Evolutionary conservation across 306 rosid species (phyloP).

Genomic region (Senna tora): DNA sequence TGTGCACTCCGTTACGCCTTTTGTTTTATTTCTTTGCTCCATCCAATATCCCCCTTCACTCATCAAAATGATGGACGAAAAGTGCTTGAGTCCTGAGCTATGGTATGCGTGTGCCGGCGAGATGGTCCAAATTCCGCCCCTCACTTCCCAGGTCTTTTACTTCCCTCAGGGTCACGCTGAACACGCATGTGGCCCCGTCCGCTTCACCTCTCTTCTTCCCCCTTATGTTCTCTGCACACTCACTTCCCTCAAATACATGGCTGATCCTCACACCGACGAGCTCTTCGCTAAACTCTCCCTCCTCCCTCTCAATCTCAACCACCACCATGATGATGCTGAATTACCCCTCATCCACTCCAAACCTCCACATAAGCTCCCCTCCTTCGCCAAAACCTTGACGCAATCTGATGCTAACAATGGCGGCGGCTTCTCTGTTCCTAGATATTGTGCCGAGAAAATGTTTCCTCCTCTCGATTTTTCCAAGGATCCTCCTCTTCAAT

Average conservation of each 20-base stretch:
- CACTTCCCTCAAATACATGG: constrained; percentile 66
- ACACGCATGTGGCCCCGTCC: constrained; percentile 74
- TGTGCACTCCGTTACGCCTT: constrained; percentile 38
- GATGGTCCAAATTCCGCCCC: constrained; percentile 91
- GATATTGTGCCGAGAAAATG: constrained; percentile 89
- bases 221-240: constrained; percentile 73
- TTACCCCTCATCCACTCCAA: no score
- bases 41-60: no score
- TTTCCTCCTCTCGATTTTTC: constrained; percentile 86
- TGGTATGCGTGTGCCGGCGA: constrained; percentile 99
- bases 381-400: constrained; percentile 87
- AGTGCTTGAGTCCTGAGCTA: constrained; percentile 78
- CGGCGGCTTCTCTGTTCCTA: constrained; percentile 93
- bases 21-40: neutral
- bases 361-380: constrained; percentile 75
- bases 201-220: constrained; percentile 65
- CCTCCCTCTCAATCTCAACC: no score
- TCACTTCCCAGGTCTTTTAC: constrained; percentile 73
- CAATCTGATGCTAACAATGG: constrained; percentile 99
- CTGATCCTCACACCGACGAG: constrained; percentile 89
- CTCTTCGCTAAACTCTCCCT: constrained; percentile 71
- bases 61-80: no score
- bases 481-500: constrained; percentile 84
- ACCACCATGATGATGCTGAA: no score
- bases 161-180: constrained; percentile 92